These are phyloP conservation scores for Auriscalpium vulgare DNA, from an alignment of 768 basidiomycete species.

Conservation along the genomic window DNA sequence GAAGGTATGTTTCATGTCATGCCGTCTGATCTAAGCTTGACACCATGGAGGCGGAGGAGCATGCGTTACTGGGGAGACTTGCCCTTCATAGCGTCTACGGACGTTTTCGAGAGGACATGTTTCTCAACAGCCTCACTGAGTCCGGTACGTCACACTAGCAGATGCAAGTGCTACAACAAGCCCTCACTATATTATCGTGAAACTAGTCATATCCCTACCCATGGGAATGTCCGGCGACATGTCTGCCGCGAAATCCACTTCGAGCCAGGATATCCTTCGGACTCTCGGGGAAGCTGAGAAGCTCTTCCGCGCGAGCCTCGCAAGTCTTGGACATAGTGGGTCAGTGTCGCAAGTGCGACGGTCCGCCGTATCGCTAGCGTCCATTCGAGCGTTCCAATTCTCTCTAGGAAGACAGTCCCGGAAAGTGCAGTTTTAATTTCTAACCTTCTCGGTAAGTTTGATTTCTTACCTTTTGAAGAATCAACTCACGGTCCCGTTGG, in stretches of 20 bases:
- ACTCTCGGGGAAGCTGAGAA: constrained; percentile 63
- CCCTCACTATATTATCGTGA: neutral
- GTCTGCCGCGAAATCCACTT: constrained; percentile 29
- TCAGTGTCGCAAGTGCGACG: constrained; percentile 67
- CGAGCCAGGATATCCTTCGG: constrained; percentile 48
- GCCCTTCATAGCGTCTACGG: constrained; percentile 70
- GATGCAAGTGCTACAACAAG: neutral
- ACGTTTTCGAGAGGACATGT: constrained; percentile 79
- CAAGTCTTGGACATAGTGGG: constrained; percentile 47
- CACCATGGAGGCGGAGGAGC: constrained; percentile 57
- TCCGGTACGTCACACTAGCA: constrained; percentile 55
- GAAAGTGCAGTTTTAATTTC: constrained; percentile 49
- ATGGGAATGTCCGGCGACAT: constrained; percentile 59
- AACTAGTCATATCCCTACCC: constrained; percentile 72
- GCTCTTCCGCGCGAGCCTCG: constrained; percentile 59
- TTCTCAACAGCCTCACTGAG: constrained; percentile 83
- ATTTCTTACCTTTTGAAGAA: neutral
- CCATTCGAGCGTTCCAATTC: constrained; percentile 70
- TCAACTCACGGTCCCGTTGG: neutral
- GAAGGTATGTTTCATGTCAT: constrained; percentile 34
- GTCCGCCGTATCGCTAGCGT: constrained; percentile 58
- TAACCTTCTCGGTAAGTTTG: constrained; percentile 48
- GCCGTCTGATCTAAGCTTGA: neutral
- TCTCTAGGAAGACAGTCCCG: constrained; percentile 59
- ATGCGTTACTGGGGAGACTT: constrained; percentile 67